Base-by-base conservation (phyloP, 2,329 filamentous ascomycete genomes). In the Akanthomyces uredinophilus region DNA sequence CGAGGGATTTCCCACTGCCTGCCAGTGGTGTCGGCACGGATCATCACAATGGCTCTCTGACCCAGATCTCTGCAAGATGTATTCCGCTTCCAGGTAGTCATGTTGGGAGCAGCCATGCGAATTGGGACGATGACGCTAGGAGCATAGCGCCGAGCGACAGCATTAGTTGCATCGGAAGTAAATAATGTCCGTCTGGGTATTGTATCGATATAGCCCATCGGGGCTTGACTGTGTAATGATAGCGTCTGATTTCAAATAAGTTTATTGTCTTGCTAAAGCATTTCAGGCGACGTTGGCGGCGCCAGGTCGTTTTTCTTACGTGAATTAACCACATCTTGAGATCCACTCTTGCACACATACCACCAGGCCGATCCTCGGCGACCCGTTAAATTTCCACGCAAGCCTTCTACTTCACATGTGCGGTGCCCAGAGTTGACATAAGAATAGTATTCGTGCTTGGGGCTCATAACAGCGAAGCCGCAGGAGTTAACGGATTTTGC, bases 61-160 rank as follows among this genome's bases (percentile, higher is more conserved):
- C 69, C 64, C 67, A 68, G 27, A 62, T 70, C 14, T 70, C 71
- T 37, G 68, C 29, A 41, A 60, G 39, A 60, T 29, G 47, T 37
- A 16, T 60, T 10, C 50, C 58, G 24, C 29, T 60, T 47, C 58
- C 58, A 8, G 58, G 58, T 20, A 60, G 79, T 60, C 71, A 71
- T 3, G 70, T 72, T 4, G 78, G 78, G 13, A 77, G 74, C 62
- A 77, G 77, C 56, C 71, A 76, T 43, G 73, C 72, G 10, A 69
- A 72, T 46, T 77, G 75, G 71, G 78, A 81, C 11, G 78, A 81
- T 44, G 82, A 85, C 65, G 72, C 74, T 57, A 79, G 76, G 54
- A 86, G 82, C 66, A 74, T 87, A 41, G 83, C 79, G 49, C 85
- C 85, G 1, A 82, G 79, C 67, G 85, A 87, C 69, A 87, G 84